These are phyloP conservation scores for Coemansia sp. DNA, from an alignment of 192 early-diverging fungal genomes.

Conservation along the genomic window DNA sequence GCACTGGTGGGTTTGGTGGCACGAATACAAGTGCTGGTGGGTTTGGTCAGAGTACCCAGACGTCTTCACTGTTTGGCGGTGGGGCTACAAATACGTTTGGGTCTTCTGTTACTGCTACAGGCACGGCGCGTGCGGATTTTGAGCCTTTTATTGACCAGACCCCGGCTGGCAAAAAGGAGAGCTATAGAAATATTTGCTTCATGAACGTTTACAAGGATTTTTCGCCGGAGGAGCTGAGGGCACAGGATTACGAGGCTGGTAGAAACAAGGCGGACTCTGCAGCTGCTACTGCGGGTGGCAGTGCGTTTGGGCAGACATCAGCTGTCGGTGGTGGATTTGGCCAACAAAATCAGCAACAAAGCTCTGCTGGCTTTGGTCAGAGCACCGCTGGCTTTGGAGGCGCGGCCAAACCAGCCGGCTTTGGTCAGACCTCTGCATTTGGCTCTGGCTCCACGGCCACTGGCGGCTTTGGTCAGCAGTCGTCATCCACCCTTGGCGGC, in stretches of 20 bases:
- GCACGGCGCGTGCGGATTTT: conserved; percentile 61
- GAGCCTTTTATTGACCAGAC: conserved; percentile 56
- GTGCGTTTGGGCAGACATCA: background rate
- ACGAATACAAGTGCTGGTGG: conserved; percentile 35
- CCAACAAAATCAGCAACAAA: background rate
- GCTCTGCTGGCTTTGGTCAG: conserved; percentile 43
- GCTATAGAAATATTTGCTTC: conserved; percentile 71
- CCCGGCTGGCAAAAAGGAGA: conserved; percentile 58
- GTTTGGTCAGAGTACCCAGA: conserved; percentile 36
- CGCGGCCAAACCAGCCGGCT: conserved; percentile 13
- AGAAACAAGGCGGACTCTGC: conserved; percentile 60
- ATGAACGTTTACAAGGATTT: conserved; percentile 84
- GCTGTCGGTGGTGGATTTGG: conserved; percentile 10
- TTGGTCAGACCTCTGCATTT: conserved; percentile 19
- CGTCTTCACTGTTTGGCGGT: conserved; percentile 20
- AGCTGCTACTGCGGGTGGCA: conserved; percentile 8
- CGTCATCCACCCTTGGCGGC: background rate
- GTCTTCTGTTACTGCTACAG: conserved; percentile 36
- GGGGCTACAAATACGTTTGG: conserved; percentile 29
- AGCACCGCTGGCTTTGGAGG: conserved; percentile 20
- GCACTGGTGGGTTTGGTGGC: conserved; percentile 45
- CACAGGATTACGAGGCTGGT: conserved; percentile 83
- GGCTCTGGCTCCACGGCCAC: conserved; percentile 25
- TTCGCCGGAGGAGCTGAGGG: conserved; percentile 87
- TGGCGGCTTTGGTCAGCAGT: conserved; percentile 15